These are phyloP conservation scores for Zoysia pacifica DNA, from an alignment of 176 grass and related monocot genomes.

Conservation along the genomic window DNA sequence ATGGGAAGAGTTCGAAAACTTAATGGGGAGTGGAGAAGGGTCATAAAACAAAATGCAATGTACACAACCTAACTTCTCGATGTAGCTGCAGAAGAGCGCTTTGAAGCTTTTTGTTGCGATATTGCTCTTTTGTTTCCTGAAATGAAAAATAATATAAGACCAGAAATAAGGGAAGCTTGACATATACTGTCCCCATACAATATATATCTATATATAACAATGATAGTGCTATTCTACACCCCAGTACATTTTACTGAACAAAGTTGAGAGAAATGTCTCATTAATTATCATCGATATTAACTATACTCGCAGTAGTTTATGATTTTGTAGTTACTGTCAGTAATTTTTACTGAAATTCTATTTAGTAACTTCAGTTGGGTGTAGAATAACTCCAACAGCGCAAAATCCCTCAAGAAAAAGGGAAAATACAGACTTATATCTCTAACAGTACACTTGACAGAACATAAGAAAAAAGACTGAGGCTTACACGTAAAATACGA, in stretches of 20 bases:
- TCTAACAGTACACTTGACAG: too few relatives aligned
- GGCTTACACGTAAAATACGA: constrained; percentile 74
- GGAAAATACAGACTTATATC: too few relatives aligned
- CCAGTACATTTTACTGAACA: too few relatives aligned
- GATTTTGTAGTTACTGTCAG: too few relatives aligned
- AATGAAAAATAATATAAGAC: constrained; percentile 32
- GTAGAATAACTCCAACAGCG: too few relatives aligned
- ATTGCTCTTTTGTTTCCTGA: constrained; percentile 86
- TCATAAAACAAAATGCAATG: constrained; percentile 36
- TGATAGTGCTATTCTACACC: too few relatives aligned
- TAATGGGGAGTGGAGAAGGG: neutral
- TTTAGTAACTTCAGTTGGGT: too few relatives aligned
- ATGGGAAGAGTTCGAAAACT: neutral
- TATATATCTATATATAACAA: constrained; percentile 7
- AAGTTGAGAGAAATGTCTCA: too few relatives aligned
- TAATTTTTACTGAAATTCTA: too few relatives aligned
- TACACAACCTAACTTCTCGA: constrained; percentile 82
- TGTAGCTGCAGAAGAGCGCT: constrained; percentile 85
- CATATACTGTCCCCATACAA: constrained; percentile 13
- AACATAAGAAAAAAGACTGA: constrained; percentile 17
- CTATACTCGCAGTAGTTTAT: too few relatives aligned
- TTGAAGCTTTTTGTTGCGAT: constrained; percentile 97
- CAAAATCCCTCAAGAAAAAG: too few relatives aligned
- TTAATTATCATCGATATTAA: too few relatives aligned
- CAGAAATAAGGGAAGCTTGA: constrained; percentile 10